Evolutionary conservation across 306 rosid genomes (phyloP), one percentile per base, ranked within the genome.

Genomic region (Vigna nakashimae): DNA sequence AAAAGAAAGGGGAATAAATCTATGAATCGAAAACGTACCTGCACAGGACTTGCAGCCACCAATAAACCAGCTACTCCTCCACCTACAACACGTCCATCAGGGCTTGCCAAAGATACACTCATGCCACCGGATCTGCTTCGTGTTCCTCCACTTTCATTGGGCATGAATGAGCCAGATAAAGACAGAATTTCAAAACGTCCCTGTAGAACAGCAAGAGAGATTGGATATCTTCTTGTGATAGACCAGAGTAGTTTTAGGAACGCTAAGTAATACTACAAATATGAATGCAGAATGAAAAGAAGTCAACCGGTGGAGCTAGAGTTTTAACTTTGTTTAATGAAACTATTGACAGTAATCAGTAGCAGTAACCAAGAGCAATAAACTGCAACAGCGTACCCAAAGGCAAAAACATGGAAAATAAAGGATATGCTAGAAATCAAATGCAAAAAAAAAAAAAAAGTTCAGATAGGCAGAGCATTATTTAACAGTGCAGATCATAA

Each of bases 91-190:
- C 97, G 98, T 20, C 98, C 98, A 52, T 92, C 96, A 16, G 98
- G 96, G 87, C 97, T 89, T 18, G 92, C 93, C 73, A 94, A 83
- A 69, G 97, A 90, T 66, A 94, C 93, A 64, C 98, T 94, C 98
- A 94, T 92, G 72, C 98, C 98, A 46, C 98, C 98, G 2, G 98
- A 81, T 89, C 98, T 85, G 90, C 97, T 92, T 76, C 96, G 88
- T 4, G 97, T 88, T 74, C 95, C 98, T 64, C 89, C 97, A 67
- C 84, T 88, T 50, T 94, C 97, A 67, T 3, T 94, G 13, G 98
- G 97, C 94, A 88, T 88, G 86, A 94, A 94, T 13, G 98, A 94
- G 71, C 98, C 98, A 9, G 97, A 88, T 80, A 94, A 81, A 13
- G 97, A 90, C 69, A 94, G 83, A 87, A 94, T 94, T 86, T 94